Evolutionary conservation across 1,139 yeast species (phyloP).

Genomic region (Lodderomyces margitis): DNA sequence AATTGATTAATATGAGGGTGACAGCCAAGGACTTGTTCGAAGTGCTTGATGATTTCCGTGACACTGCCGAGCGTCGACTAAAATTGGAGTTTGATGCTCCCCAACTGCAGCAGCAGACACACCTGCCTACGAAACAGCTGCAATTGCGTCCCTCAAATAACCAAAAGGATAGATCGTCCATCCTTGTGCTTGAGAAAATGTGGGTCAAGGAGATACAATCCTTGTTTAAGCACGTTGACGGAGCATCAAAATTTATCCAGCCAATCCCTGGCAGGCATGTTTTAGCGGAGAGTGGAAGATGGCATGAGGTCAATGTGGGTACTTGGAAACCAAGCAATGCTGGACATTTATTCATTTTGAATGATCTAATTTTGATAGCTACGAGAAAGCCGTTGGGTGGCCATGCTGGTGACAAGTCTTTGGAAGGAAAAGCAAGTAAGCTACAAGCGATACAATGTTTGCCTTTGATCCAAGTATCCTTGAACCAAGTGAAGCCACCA

Average conservation of each 20-base stretch:
- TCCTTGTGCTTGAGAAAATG: conserved; percentile 69
- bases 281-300: conserved; percentile 73
- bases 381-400: conserved; percentile 47
- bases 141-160: conserved; percentile 8
- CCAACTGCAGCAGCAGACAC: conserved; percentile 9
- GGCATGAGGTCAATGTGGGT: conserved; percentile 86
- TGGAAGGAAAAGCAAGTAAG: conserved; percentile 23
- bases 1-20: conserved; percentile 58
- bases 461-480: conserved; percentile 62
- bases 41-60: conserved; percentile 64
- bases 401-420: conserved; percentile 9
- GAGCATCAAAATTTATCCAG: conserved; percentile 80
- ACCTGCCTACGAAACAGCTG: conserved; percentile 1
- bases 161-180: conserved; percentile 62
- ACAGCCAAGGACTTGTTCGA: conserved; percentile 61
- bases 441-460: conserved; percentile 79
- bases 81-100: conserved; percentile 36
- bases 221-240: conserved; percentile 81
- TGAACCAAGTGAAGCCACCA: conserved; percentile 37
- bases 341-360: conserved; percentile 72
- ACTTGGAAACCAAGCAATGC: conserved; percentile 82
- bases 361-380: conserved; percentile 77
- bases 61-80: conserved; percentile 62
- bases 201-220: conserved; percentile 77
- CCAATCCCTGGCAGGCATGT: conserved; percentile 81